Base-by-base conservation (phyloP, 1,139 yeast species). In the Zhuliangozyma blackwelliae region DNA sequence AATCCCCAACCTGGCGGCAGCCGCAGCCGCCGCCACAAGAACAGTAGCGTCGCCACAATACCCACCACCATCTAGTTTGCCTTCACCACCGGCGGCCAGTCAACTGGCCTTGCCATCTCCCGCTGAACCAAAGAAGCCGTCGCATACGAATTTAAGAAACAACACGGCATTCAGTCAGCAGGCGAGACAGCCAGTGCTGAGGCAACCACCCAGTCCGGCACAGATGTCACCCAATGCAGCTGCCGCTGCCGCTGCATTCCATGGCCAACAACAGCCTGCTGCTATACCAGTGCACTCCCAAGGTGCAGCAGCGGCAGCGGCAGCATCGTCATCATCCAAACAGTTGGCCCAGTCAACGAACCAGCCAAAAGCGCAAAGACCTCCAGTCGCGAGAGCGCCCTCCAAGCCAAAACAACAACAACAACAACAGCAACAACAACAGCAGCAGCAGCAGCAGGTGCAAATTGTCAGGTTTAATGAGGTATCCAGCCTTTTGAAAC, bases 391-490 rank as follows among this genome's bases (percentile, higher is more conserved):
- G 12, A 11, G 26, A 20, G 22, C 13, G 21, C 1, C 33, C 13
- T 7, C 22, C 10, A 33, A 29, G 25, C 7, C 11, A 30, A 7
- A 12, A 19, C 34, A 25, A 8, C 35, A 20, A 8, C 21, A 5
- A 25, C 27, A 29, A 19, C 28, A 30, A 10, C 10, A 9, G 5
- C 23, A 22, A 21, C 22, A 21, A 7, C 22, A 6, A 21, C 22
- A 21, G 7, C 22, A 21, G 7, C 22, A 21, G 10, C 23, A 22
- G 5, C 23, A 22, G 23, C 23, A 22, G 23, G 23, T 9, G 25
- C 36, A 38, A 28, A 32, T 31, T 21, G 60, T 66, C 25, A 56
- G 50, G 27, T 61, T 69, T 37, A 54, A 52, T 27, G 75, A 70
- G 31, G 51, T 70, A 5, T 59, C 69, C 2, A 50, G 52, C 2